Base-by-base conservation (phyloP, 2,329 filamentous ascomycete genomes). In the Davidsoniella virescens region DNA sequence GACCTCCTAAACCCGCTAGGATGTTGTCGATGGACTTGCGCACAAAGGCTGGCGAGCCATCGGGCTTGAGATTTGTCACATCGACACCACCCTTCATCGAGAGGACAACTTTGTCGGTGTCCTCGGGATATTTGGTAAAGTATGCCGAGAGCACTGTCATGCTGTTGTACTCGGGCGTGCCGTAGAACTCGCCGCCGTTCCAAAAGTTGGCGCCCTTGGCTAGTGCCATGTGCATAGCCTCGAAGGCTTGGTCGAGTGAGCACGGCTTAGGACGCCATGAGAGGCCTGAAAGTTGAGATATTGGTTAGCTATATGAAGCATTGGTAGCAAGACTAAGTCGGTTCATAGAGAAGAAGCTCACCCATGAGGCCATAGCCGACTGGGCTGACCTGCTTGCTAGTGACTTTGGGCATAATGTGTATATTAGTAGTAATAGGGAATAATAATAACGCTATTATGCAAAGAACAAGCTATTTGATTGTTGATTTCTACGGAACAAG, bases 171-270 rank as follows among this genome's bases (percentile, higher is more conserved):
- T 74, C 66, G 1, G 71, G 70, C 0, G 67, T 65, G 38, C 80
- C 80, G 63, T 84, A 84, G 59, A 82, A 72, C 58, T 82, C 76
- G 54, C 70, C 78, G 37, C 68, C 77, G 57, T 80, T 82, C 76
- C 78, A 82, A 50, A 71, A 65, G 54, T 63, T 70, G 57, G 63
- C 64, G 50, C 70, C 67, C 9, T 60, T 59, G 20, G 62, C 55
- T 10, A 79, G 60, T 5, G 76, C 66, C 16, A 72, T 67, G 56
- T 72, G 71, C 62, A 83, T 67, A 9, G 74, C 71, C 41, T 69
- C 70, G 54, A 79, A 69, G 37, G 70, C 65, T 54, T 73, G 63
- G 33, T 75, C 69, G 12, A 70, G 59, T 2, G 70, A 60, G 8
- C 62, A 60, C 1, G 63, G 62, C 14, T 60, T 56, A 26, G 59